These are phyloP conservation scores for Boletus patriciae DNA, from an alignment of 768 basidiomycete species.

Conservation along the genomic window DNA sequence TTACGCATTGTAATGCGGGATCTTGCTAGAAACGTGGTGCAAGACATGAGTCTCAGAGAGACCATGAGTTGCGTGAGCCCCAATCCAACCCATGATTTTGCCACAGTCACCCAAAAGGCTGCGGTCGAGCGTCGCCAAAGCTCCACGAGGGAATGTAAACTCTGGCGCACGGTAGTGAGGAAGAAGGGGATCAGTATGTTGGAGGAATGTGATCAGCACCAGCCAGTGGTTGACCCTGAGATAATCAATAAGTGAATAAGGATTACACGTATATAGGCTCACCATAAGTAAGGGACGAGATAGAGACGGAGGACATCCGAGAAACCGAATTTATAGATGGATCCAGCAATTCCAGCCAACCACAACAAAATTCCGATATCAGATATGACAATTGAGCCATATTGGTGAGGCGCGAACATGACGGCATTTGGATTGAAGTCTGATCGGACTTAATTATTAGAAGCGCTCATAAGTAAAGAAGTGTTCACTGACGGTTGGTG, in stretches of 20 bases:
- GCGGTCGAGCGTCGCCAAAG: slow-evolving; percentile 88
- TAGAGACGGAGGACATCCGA: slow-evolving; percentile 75
- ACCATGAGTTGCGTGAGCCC: slow-evolving; percentile 82
- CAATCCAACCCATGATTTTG: slow-evolving; percentile 79
- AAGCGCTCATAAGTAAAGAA: background rate
- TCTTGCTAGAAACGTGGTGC: slow-evolving; percentile 93
- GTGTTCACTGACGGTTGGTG: slow-evolving; percentile 69
- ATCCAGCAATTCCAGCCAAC: slow-evolving; percentile 56
- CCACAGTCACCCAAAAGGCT: slow-evolving; percentile 78
- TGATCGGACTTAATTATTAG: slow-evolving; percentile 20
- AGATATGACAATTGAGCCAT: slow-evolving; percentile 72
- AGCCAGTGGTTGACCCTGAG: slow-evolving; percentile 89
- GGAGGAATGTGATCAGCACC: slow-evolving; percentile 94
- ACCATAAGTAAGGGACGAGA: slow-evolving; percentile 89
- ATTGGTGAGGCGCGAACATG: slow-evolving; percentile 84
- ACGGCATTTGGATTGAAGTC: slow-evolving; percentile 77
- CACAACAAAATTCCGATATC: slow-evolving; percentile 80
- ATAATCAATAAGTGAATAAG: background rate
- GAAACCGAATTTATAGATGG: slow-evolving; percentile 65
- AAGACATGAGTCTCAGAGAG: slow-evolving; percentile 93
- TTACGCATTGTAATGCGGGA: slow-evolving; percentile 90
- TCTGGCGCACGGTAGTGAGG: slow-evolving; percentile 89
- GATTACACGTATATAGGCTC: slow-evolving; percentile 2
- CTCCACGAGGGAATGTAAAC: slow-evolving; percentile 94
- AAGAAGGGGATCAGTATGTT: slow-evolving; percentile 94